phyloP scores from a whole-genome alignment of 768 basidiomycete genomes.

The Tylopilus rubrobrunneus region DNA sequence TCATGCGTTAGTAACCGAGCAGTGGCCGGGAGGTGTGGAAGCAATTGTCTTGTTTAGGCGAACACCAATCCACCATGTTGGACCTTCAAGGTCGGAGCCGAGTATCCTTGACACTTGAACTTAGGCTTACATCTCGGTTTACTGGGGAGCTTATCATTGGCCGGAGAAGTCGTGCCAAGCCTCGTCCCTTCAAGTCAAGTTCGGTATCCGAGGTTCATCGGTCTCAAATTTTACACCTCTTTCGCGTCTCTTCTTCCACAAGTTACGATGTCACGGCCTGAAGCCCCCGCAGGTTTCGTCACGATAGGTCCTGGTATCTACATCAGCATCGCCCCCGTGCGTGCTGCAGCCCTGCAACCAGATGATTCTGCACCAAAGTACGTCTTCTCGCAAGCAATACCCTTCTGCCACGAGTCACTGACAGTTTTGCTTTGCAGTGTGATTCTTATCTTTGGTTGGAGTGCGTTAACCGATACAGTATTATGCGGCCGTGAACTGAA shows the following conservation, averaged over 20 bases:
- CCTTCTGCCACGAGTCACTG: not conserved
- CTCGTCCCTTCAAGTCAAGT: too few relatives aligned
- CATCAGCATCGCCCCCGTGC: not conserved
- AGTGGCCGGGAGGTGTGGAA: too few relatives aligned
- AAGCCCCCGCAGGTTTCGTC: not conserved
- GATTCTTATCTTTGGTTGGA: slow-evolving; percentile 31
- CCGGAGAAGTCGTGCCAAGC: too few relatives aligned
- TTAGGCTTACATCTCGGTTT: too few relatives aligned
- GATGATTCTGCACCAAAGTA: slow-evolving; percentile 20
- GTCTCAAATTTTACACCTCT: not conserved
- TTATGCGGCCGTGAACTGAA: not conserved
- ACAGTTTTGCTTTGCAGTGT: slow-evolving; percentile 13
- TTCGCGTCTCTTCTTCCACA: not conserved
- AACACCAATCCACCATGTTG: too few relatives aligned
- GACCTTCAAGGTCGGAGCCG: too few relatives aligned
- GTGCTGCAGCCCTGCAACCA: not conserved
- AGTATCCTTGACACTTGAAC: too few relatives aligned
- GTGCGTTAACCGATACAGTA: slow-evolving; percentile 7
- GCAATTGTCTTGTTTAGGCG: too few relatives aligned
- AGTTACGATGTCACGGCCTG: not conserved
- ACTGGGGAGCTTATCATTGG: not conserved
- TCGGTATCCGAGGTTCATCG: not conserved
- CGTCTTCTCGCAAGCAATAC: not conserved
- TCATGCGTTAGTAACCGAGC: too few relatives aligned
- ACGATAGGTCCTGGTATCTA: slow-evolving; percentile 1